Base-by-base conservation (phyloP, 768 basidiomycete species). In the Calocybe cyanea region DNA sequence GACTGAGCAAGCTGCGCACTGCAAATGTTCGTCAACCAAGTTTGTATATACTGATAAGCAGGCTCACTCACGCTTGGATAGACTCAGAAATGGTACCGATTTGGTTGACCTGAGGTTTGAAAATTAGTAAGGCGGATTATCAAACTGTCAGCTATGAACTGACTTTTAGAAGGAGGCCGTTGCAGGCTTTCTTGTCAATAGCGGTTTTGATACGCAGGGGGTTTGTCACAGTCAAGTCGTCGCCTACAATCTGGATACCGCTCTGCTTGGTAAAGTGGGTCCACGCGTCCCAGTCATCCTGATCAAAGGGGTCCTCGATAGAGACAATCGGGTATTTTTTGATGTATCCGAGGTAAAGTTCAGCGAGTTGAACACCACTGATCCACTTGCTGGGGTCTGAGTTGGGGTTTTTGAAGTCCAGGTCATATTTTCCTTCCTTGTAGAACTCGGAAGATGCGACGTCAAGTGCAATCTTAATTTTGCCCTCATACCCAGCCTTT, bases 231-330 rank as follows among this genome's bases (percentile, higher is more conserved):
- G 93, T 95, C 72, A 99, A 69, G 65, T 99, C 96, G 59, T 98
- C 95, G 59, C 91, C 91, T 53, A 94, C 92, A 54, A 94, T 86
- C 72, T 95, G 92, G 65, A 94, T 86, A 18, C 77, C 76, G 59
- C 83, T 78, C 52, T 80, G 68, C 58, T 73, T 68, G 57, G 88
- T 96, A 72, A 97, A 91, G 76, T 92, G 84, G 30, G 81, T 72
- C 96, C 96, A 99, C 33, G 93, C 92, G 64, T 92, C 92, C 92
- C 92, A 97, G 73, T 99, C 96, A 64, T 99, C 96, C 75, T 99
- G 94, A 70, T 98, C 95, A 72, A 99, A 99, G 66, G 96, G 95
- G 68, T 99, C 96, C 72, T 95, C 93, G 57, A 94, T 80, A 24
- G 92, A 93, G 46, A 91, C 81, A 55, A 97, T 98, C 49, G 94